Evolutionary conservation across 257 asterid species (phyloP), one percentile per base, ranked within the genome.

Genomic region (Solanum chilense): DNA sequence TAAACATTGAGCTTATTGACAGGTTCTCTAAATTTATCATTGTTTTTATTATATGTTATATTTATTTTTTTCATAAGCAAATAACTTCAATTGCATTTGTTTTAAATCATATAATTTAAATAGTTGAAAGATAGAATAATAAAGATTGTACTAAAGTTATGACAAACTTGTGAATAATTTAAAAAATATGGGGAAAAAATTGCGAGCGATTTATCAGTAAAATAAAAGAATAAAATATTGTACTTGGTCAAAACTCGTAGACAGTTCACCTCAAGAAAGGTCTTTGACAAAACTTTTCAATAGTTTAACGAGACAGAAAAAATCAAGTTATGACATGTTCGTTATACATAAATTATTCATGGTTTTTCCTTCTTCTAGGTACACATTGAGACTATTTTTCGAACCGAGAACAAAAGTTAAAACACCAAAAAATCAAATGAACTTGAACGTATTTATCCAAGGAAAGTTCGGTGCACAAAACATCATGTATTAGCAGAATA

Each of bases 1-100:
- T 95, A 69, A 93, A 93, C 87, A 41, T 90, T 88, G 97, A 94
- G 6, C 95, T 95, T 64, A 94, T 93, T 74, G 96, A 95, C 92
- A 93, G 98, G 98, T 95, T 83, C 49, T 77, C 31, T 69, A 25
- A 69, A 47, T n/a, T 58, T 35, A 25, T 4, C 21, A 58, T 83
- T 33, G 23, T 49, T 47, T 13, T 27, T 44, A 45, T 29, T 44
- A 2, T 25, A 20, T 45, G 4, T 9, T 47, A 49, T 52, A 80
- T 5, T 80, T 33, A 31, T 31, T 31, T 25, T 13, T 27, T 80
- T 49, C 44, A 29, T 47, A 47, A 47, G 18, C 44, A 80, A 29
- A 80, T 47, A 29, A 0, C 68, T 80, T 47, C 9, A 45, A 45
- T 27, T 44, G 15, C 3, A 20, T 45, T 15, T 44, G 41, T 25